Percentiles rank a stretch among this genome's conserved stretches.
These are phyloP conservation scores for Huntiella abstrusa DNA, from an alignment of 2,329 filamentous ascomycete species.

Conservation along the genomic window DNA sequence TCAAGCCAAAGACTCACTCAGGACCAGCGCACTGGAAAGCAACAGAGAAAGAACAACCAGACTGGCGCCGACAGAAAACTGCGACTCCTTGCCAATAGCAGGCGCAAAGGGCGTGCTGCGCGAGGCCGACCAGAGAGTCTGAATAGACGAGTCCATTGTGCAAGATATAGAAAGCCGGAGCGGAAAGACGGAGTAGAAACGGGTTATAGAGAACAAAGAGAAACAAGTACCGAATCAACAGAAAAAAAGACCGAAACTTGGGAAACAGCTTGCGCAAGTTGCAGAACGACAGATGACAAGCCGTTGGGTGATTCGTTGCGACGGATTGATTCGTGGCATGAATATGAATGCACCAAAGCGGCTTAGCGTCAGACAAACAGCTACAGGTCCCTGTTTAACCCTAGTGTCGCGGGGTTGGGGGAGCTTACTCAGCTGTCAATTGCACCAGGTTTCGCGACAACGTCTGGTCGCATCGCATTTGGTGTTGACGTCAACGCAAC, in stretches of 20 bases:
- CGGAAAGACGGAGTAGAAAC: neutral
- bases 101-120: conserved; percentile 71
- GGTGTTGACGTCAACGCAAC: too few relatives aligned
- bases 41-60: conserved; percentile 55
- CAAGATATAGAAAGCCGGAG: neutral
- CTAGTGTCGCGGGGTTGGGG: too few relatives aligned
- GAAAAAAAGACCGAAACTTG: too few relatives aligned
- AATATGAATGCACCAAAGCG: conserved; percentile 3
- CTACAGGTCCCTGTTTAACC: too few relatives aligned
- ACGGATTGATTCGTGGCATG: conserved; percentile 10
- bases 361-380: conserved; percentile 3
- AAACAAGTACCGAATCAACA: neutral
- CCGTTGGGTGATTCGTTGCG: neutral
- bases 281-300: too few relatives aligned
- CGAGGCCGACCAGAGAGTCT: conserved; percentile 86
- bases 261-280: neutral
- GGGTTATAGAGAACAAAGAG: neutral
- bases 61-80: conserved; percentile 64
- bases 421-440: too few relatives aligned
- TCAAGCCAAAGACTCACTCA: conserved; percentile 43
- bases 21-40: conserved; percentile 60
- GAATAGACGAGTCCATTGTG: conserved; percentile 62
- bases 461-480: too few relatives aligned
- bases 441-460: too few relatives aligned
- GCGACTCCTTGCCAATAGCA: conserved; percentile 58